phyloP scores from a whole-genome alignment of 805 yeast genomes.

The Candida awuae region DNA sequence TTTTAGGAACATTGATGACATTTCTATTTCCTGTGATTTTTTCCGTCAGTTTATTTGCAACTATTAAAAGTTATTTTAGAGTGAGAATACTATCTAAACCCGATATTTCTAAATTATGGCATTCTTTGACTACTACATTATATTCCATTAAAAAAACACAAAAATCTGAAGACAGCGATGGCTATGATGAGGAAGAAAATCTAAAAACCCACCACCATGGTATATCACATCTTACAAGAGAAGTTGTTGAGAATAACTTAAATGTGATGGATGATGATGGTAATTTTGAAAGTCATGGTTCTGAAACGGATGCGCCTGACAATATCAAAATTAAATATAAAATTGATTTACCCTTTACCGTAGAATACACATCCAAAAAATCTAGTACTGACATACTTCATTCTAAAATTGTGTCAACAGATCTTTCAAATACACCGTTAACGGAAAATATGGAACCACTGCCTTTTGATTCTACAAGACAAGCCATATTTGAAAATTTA shows the following conservation, averaged over 20 bases:
- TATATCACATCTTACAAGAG: conserved; percentile 22
- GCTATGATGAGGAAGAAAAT: conserved; percentile 4
- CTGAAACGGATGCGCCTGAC: neutral
- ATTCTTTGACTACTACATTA: neutral
- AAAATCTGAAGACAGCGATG: conserved; percentile 1
- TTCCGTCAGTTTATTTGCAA: conserved; percentile 20
- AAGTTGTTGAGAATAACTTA: conserved; percentile 24
- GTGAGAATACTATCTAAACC: conserved; percentile 8
- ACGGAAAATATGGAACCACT: conserved; percentile 15
- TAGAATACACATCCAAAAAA: conserved; percentile 9
- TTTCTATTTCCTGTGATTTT: conserved; percentile 22
- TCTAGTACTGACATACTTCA: conserved; percentile 1
- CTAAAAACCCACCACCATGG: conserved; percentile 1
- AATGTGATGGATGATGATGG: conserved; percentile 8
- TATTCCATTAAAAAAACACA: neutral
- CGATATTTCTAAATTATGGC: conserved; percentile 11
- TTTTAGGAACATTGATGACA: conserved; percentile 2
- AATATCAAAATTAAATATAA: conserved; percentile 1
- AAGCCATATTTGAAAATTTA: conserved; percentile 41
- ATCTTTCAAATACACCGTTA: conserved; percentile 9
- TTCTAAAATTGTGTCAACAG: conserved; percentile 2
- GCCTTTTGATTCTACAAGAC: conserved; percentile 20
- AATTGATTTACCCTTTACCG: conserved; percentile 12
- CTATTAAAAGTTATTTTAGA: conserved; percentile 21
- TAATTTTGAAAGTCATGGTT: neutral